Evolutionary conservation across 805 yeast species (phyloP).

Genomic region (Torulaspora microellipsoides): DNA sequence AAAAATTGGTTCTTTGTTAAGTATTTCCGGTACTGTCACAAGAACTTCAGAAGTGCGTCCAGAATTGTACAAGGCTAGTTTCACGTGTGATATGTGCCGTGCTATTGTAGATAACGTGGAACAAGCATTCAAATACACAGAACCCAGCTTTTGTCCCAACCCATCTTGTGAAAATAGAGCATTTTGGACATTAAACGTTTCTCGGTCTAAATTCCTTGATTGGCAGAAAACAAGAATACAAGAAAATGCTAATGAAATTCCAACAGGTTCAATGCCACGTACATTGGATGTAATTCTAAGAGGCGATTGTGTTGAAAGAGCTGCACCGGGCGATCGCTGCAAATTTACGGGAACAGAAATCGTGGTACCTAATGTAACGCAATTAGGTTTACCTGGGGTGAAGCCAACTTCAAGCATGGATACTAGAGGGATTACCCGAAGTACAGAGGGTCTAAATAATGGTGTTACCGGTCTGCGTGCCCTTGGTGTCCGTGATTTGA

Average conservation of each 20-base stretch:
- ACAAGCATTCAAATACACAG: constrained; percentile 89
- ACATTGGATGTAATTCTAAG: constrained; percentile 87
- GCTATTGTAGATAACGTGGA: constrained; percentile 85
- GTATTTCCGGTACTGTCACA: constrained; percentile 92
- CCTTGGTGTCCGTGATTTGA: constrained; percentile 90
- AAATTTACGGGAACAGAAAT: constrained; percentile 91
- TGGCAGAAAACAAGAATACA: constrained; percentile 97
- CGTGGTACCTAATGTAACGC: constrained; percentile 91
- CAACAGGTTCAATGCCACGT: constrained; percentile 98
- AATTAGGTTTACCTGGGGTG: constrained; percentile 90
- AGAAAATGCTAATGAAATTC: constrained; percentile 94
- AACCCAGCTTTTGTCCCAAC: constrained; percentile 87
- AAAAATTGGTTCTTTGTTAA: constrained; percentile 75
- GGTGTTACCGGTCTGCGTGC: constrained; percentile 88
- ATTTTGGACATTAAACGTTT: constrained; percentile 76
- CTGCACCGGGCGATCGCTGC: constrained; percentile 96
- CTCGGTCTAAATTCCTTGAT: constrained; percentile 84
- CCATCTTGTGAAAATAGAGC: constrained; percentile 84
- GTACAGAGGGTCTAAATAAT: constrained; percentile 63
- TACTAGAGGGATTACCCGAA: constrained; percentile 41
- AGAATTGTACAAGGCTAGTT: constrained; percentile 79
- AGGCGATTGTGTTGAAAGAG: constrained; percentile 92
- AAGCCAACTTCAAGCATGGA: constrained; percentile 81
- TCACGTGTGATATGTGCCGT: constrained; percentile 84
- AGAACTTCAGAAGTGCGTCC: constrained; percentile 96